A percentile compares a stretch with the other conserved stretches of the same genome.
Conservation (phyloP, 164 flowering plant species). For the Magnolia changhungtana region DNA sequence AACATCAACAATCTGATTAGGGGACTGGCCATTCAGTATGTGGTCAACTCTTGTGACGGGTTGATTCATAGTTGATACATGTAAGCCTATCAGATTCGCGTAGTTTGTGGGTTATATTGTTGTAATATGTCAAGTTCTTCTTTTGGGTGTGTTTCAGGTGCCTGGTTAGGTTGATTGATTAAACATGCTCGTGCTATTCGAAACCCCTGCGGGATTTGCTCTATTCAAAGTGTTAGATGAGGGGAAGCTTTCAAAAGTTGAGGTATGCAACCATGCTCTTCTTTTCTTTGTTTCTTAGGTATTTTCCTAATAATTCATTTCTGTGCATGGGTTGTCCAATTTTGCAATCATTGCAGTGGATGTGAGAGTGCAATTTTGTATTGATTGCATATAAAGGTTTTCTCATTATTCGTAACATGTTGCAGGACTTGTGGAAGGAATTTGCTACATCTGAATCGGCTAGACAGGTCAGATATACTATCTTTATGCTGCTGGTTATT, state of each 20-base stretch:
- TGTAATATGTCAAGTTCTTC: not conserved
- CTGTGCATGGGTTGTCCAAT: not conserved
- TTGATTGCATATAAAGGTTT: not conserved
- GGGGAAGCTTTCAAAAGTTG: conserved; percentile 80
- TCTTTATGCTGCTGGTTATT: conserved; percentile 1
- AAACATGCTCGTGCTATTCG: conserved; percentile 72
- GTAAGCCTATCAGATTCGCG: too few species aligned
- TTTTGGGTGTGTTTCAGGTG: conserved; percentile 1
- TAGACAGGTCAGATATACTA: conserved; percentile 44
- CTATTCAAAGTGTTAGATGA: conserved; percentile 87
- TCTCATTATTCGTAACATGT: not conserved
- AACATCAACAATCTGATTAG: conserved; percentile 37
- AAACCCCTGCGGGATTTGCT: conserved; percentile 92
- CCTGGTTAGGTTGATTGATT: not conserved
- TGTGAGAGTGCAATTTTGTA: not conserved
- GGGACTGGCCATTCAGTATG: conserved; percentile 18
- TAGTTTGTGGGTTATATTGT: too few species aligned
- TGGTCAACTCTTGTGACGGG: too few species aligned
- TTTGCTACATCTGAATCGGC: conserved; percentile 64
- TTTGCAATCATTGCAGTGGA: not conserved
- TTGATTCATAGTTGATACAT: too few species aligned
- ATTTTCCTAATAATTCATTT: not conserved
- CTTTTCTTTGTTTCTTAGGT: not conserved
- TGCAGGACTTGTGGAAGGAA: conserved; percentile 74
- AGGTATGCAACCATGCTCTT: conserved; percentile 26